Percentiles rank a stretch among this genome's conserved stretches.
phyloP scores from a whole-genome alignment of 768 basidiomycete species.

The Daedaleopsis nitida region DNA sequence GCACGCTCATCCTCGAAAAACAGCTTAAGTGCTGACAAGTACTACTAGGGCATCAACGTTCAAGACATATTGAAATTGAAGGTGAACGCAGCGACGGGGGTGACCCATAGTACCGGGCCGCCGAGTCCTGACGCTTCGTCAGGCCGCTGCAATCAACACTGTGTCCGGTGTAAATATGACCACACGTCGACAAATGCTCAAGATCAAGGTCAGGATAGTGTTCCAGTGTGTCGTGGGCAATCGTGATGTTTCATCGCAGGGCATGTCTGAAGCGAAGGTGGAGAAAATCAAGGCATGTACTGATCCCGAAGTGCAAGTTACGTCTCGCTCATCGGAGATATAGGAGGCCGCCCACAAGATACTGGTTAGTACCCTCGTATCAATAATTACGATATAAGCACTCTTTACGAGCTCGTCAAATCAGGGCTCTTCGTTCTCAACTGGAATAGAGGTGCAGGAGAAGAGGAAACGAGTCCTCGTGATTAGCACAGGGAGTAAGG shows the following conservation, averaged over 20 bases:
- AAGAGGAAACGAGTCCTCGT: conserved; percentile 74
- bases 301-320: neutral
- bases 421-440: conserved; percentile 89
- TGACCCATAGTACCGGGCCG: neutral
- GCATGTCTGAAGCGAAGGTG: conserved; percentile 95
- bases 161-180: conserved; percentile 91
- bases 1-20: neutral
- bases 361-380: conserved; percentile 40
- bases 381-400: neutral
- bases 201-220: conserved; percentile 73
- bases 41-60: conserved; percentile 82
- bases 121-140: neutral
- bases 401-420: neutral
- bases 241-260: conserved; percentile 45
- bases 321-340: neutral
- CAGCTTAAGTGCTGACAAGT: neutral
- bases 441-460: conserved; percentile 90
- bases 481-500: conserved; percentile 94
- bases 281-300: conserved; percentile 86
- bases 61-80: conserved; percentile 96
- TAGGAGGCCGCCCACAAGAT: conserved; percentile 92
- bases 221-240: neutral
- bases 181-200: conserved; percentile 83
- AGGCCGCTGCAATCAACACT: conserved; percentile 83
- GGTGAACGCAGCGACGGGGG: conserved; percentile 40